Base-by-base conservation (phyloP, 2,329 filamentous ascomycete species). In the Amesomyces nigricolor region DNA sequence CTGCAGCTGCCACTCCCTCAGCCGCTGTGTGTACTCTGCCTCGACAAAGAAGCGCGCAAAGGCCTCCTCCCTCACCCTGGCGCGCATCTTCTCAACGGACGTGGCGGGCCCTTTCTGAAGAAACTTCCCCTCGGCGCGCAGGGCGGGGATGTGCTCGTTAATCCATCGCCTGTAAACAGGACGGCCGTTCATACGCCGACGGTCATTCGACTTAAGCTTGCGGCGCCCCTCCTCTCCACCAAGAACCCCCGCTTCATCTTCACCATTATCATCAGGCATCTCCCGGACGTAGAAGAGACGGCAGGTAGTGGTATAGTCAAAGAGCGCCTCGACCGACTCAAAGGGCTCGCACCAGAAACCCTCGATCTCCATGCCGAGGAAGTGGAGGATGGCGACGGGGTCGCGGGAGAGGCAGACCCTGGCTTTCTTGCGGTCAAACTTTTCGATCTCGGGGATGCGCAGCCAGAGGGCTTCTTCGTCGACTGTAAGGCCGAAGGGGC, bases 361-460 rank as follows among this genome's bases (percentile, higher is more conserved):
- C n/a, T 69, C 65, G 1, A 65, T 60, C 14, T 80, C 72, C 14
- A 92, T 70, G 0, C 82, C 83, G 0, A 91, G 75, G 62, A 92
- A 89, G 0, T 68, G 49, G 13, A 91, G 73, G 0, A 85, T 76
- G 14, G 75, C 64, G 1, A 60, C 60, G 0, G 87, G 82, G 10
- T 86, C 75, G 1, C 68, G 68, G 0, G 83, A 84, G 0, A 92
- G 74, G 13, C 81, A 74, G 1, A 92, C 64, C 55, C 79, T 79
- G 47, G 82, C 72, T 55, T 75, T 75, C 57, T 80, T 81, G 57
- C 73, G 75, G 65, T 89, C 74, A 2, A 73, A 60, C 0, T 66
- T 58, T 63, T 91, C 88, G 35, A 91, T 82, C 65, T 89, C 85
- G 4, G 79, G 75, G 14, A 91, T 77, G 0, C 87, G 80, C 0